Base-by-base conservation (phyloP, 2,329 filamentous ascomycete genomes). In the Diplocarpon rosae region DNA sequence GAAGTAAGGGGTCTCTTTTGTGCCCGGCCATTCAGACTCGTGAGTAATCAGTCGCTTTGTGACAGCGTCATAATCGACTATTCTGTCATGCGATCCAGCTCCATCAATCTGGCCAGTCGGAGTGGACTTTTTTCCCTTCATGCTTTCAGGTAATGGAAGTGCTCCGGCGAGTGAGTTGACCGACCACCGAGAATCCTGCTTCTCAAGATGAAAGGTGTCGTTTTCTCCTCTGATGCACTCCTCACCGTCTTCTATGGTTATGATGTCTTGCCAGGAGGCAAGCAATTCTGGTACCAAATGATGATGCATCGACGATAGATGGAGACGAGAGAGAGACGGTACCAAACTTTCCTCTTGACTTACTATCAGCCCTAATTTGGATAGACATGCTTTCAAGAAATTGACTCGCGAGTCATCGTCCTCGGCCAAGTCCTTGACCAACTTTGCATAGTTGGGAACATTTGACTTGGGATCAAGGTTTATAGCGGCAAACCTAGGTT, bases 191-290 rank as follows among this genome's bases (percentile, higher is more conserved):
- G 76, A 78, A 10, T 73, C 70, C 5, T 77, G 72, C 37, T 78
- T 83, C 55, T 89, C 76, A 29, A 95, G 67, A 43, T 79, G 77
- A 60, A 96, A 96, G 0, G 76, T 83, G 57, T 96, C 90, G 49
- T 83, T 81, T 51, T 89, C 85, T 45, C 78, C 87, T 55, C 78
- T 80, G 59, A 96, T 80, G 57, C 80, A 79, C 53, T 87, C 78
- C 46, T 82, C 72, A 1, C 74, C 76, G 32, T 80, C 73, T 40
- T 83, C 76, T 24, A 68, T 73, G 44, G 75, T 74, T 52, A 88
- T 76, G 48, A 83, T 75, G 33, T 85, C 79, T 48, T 76, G 70
- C 71, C 79, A 79, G 2, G 73, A 73, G 42, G 73, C 67, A 17
- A 94, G 64, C 24, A 92, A 67, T 53, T 84, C 74, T 35, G 75